Evolutionary conservation across 371 early-diverging fungal genomes (phyloP), one percentile per base, ranked within the genome.

Genomic region (Umbelopsis sp.): DNA sequence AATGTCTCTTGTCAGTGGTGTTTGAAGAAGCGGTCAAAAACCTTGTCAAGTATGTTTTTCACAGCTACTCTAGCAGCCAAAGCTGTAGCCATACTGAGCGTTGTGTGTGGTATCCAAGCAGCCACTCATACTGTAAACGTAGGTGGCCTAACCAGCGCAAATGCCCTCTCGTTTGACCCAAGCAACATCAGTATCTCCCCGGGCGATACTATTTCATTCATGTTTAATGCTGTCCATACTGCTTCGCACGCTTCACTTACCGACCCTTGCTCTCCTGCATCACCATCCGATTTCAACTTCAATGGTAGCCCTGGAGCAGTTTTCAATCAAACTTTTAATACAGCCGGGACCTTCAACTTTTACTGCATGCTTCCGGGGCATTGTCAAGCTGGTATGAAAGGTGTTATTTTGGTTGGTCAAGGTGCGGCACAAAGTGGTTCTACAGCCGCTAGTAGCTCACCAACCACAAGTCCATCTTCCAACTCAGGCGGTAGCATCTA

Each of bases 251-350:
- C 44, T 5, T 64, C 64, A 14, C 18, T 18, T 16, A 16, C 44
- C 6, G 29, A 64, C 18, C 45, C 45, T 22, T 64, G 64, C 22
- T 20, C 64, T 22, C 20, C 44, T 18, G 64, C 64, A 18, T 45
- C 44, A n/a, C 64, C 64, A 12, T 46, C 44, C 6, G 64, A 64
- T 9, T 64, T 64, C 24, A 20, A 64, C 18, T 64, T 64, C 22
- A 64, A 20, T 46, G 64, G 64, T 22, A 64, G 22, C 44, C 25
- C 64, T 44, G 64, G 64, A 24, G 44, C 41, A 22, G 20, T 20
- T 4, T 64, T 64, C 64, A 64, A 64, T 46, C 64, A 64, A 2
- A 64, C 64, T 3, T 64, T 64, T 44, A 41, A n/a, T 35, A 64
- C 64, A 3, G 64, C 64, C 16, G 64, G 64, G 7, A 64, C 44